Percentiles rank a stretch among this genome's conserved stretches.
Evolutionary conservation across 345 rosid species (phyloP).

Genomic region (Chamaenerion angustifolium): DNA sequence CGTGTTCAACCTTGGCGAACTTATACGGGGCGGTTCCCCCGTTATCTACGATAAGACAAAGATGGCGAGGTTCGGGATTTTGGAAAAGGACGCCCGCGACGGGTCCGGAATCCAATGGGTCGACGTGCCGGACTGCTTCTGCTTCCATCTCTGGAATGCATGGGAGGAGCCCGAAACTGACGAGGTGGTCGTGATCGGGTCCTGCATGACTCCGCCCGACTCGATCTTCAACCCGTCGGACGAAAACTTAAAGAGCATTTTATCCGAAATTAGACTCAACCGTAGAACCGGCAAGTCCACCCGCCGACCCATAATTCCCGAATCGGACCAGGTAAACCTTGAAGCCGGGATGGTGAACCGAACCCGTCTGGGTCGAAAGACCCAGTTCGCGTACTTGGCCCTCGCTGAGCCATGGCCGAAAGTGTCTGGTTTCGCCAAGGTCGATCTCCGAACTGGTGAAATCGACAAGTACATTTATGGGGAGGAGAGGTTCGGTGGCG

Average conservation of each 20-base stretch:
- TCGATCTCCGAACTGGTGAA: conserved; percentile 46
- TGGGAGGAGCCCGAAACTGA: conserved; percentile 85
- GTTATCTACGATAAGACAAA: conserved; percentile 67
- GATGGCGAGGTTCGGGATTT: conserved; percentile 57
- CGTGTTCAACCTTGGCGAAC: conserved; percentile 65
- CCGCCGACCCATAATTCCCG: conserved; percentile 40
- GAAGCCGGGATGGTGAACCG: conserved; percentile 91
- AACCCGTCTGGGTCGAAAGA: conserved; percentile 61
- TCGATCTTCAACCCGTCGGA: conserved; percentile 80
- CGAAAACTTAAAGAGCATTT: conserved; percentile 52
- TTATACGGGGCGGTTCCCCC: conserved; percentile 78
- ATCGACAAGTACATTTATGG: conserved; percentile 49
- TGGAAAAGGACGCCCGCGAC: conserved; percentile 44
- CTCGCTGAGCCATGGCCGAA: conserved; percentile 88
- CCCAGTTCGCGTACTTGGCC: conserved; percentile 54
- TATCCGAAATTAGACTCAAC: conserved; percentile 64
- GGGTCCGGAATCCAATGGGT: conserved; percentile 43
- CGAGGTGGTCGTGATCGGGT: conserved; percentile 75
- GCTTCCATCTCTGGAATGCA: conserved; percentile 91
- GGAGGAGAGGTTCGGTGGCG: conserved; percentile 52
- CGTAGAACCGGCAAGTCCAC: conserved; percentile 50
- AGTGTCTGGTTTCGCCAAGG: conserved; percentile 78
- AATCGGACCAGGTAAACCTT: conserved; percentile 46
- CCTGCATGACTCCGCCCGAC: conserved; percentile 82
- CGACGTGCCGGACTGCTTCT: conserved; percentile 71